Evolutionary conservation across 2,329 filamentous ascomycete species (phyloP), one percentile per base, ranked within the genome.

Genomic region (Rhexocercosporidium sp.): DNA sequence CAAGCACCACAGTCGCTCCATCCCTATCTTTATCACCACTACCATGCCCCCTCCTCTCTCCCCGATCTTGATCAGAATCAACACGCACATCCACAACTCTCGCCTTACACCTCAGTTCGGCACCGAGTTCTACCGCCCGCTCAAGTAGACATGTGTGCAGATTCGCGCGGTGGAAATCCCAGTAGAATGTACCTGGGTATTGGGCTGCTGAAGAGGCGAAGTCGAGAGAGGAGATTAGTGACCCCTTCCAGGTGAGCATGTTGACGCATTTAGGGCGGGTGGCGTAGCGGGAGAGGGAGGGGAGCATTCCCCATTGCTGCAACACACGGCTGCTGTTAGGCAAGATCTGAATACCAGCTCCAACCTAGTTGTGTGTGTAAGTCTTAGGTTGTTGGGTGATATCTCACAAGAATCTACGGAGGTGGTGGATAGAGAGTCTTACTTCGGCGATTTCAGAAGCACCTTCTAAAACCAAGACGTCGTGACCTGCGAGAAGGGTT

Each of bases 151-250:
- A 81, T 20, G 78, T 75, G 65, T 84, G 83, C 5, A 85, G 76
- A 72, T 84, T 81, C 14, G 82, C 81, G 20, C 82, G 75, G 59
- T 84, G 82, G 12, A 84, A 82, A 18, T 84, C 75, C 79, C 81
- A 83, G 77, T 82, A 83, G 25, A 66, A 69, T 0, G 74, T 73
- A 4, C 71, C 70, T 0, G 73, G 71, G 49, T 76, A 75, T 27
- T 66, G 53, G 16, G 69, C 41, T 6, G 73, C 74, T 2, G 69
- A 72, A 14, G 60, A 67, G 31, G 59, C 37, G 29, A 70, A 70
- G 34, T 74, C 60, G 61, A 75, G 70, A 0, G 66, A 62, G 3
- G 72, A 71, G 8, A 75, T 75, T 76, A 27, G 77, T 66, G 5
- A 60, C 2, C 73, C 69, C 59, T 73, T 70, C 73, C 73, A 59